Conservation (phyloP, 768 basidiomycete genomes). For the Exidia glandulosa region DNA sequence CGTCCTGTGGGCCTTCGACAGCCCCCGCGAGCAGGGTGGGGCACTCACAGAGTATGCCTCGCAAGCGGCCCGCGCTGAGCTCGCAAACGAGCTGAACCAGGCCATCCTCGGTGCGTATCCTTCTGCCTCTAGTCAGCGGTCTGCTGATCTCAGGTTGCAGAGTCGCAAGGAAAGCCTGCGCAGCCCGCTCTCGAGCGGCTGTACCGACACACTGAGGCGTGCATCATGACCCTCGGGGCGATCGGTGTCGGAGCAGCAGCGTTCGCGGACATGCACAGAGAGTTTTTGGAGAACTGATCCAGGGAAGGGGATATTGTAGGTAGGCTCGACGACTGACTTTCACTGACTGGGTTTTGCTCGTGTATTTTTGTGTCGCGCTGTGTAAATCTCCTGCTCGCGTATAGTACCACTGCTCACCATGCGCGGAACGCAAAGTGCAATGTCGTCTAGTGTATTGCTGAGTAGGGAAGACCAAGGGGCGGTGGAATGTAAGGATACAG, state of each 20-base stretch:
- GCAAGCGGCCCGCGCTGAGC: constrained; percentile 47
- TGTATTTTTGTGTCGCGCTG: not conserved
- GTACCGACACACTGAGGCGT: constrained; percentile 63
- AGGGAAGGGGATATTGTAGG: not conserved
- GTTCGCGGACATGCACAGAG: constrained; percentile 68
- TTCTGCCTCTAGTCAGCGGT: not conserved
- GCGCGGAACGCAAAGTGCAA: not conserved
- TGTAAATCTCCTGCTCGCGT: not conserved
- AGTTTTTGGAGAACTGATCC: constrained; percentile 45
- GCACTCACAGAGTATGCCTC: constrained; percentile 46
- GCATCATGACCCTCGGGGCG: constrained; percentile 59
- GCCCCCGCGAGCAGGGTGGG: constrained; percentile 50
- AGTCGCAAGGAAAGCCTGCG: constrained; percentile 65
- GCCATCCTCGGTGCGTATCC: constrained; percentile 62
- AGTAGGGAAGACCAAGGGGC: not conserved
- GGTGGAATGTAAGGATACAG: not conserved
- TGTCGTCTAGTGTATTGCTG: not conserved
- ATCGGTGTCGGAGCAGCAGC: constrained; percentile 67
- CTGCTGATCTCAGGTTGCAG: constrained; percentile 24
- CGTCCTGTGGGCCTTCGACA: constrained; percentile 68
- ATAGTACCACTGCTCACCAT: not conserved
- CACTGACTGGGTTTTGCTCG: not conserved
- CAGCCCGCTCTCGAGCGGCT: constrained; percentile 64
- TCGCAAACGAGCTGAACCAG: constrained; percentile 71
- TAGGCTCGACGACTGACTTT: not conserved